Evolutionary conservation across 192 early-diverging fungal genomes (phyloP).

Genomic region (Coemansia furcata): DNA sequence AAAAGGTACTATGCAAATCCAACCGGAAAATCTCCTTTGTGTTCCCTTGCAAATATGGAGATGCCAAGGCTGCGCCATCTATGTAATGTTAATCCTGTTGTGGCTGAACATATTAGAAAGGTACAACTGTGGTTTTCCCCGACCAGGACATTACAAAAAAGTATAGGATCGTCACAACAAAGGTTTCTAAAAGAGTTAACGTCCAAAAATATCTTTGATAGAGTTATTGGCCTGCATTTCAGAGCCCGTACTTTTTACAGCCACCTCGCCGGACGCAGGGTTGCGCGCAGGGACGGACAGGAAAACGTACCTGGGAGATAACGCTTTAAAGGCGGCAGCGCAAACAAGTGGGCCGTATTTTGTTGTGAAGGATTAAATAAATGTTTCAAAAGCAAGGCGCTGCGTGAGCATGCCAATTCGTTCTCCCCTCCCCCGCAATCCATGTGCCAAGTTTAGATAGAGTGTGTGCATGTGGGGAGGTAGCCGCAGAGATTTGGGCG

Average conservation of each 20-base stretch:
- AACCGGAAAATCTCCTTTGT: neutral
- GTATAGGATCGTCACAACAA: neutral
- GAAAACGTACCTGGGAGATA: constrained; percentile 8
- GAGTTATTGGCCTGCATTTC: constrained; percentile 20
- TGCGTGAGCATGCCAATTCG: neutral
- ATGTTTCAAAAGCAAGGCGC: constrained; percentile 7
- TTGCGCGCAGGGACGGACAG: neutral
- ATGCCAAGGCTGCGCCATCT: neutral
- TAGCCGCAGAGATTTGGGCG: neutral
- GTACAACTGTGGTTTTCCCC: neutral
- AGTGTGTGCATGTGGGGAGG: neutral
- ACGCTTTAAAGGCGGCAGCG: constrained; percentile 10
- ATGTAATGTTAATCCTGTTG: neutral
- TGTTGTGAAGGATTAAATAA: constrained; percentile 29
- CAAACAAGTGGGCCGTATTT: constrained; percentile 25
- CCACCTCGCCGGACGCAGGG: constrained; percentile 2
- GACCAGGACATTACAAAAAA: neutral
- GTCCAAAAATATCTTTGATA: neutral
- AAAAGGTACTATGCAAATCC: neutral
- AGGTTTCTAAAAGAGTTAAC: neutral
- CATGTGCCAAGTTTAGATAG: neutral
- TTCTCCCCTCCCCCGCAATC: neutral
- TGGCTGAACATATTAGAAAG: neutral
- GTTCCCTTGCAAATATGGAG: neutral
- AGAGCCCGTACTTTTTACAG: constrained; percentile 30